Base-by-base conservation (phyloP, 2,329 filamentous ascomycete species). In the Ramichloridium luteum region DNA sequence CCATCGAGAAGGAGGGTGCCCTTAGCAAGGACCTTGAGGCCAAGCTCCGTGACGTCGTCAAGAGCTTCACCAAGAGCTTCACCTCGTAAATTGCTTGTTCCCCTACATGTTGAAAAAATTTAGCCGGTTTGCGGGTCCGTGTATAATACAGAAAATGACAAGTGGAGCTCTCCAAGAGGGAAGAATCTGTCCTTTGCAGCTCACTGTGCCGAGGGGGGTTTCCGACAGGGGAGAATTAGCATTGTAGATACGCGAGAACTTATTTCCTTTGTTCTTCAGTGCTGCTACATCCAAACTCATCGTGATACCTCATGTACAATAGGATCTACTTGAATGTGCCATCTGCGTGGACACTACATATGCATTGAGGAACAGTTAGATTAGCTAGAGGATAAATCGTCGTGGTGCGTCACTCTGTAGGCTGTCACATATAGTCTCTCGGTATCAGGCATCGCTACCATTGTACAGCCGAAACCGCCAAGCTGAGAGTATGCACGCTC, bases 1-100 rank as follows among this genome's bases (percentile, higher is more conserved):
- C 74, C 53, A 94, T 98, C 50, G 85, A 93, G 57, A 90, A 88
- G 75, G 85, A 96, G 74, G 88, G 88, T 62, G 73, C 83, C 45
- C 65, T 98, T 61, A 90, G 81, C 80, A 94, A 94, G 77, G 88
- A 93, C 23, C 70, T 85, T 30, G 90, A 92, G 71, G 68, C 64
- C 47, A 81, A 74, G 70, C 67, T 92, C 56, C 82, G 77, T 72
- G 79, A 90, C 39, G 67, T 81, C 55, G 74, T 84, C 54, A 44
- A 53, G 51, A 70, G 57, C 63, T 96, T 94, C 77, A 92, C 83
- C 72, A 92, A 93, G 82, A 83, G 77, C 75, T 96, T 94, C 20
- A 23, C 20, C 75, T 54, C 56, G 49, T 65, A 64, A 39, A 49
- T 18, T n/a, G n/a, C n/a, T n/a, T n/a, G n/a, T n/a, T n/a, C n/a